Base-by-base conservation (phyloP, 805 yeast genomes). In the Saccharomycopsis selenospora region DNA sequence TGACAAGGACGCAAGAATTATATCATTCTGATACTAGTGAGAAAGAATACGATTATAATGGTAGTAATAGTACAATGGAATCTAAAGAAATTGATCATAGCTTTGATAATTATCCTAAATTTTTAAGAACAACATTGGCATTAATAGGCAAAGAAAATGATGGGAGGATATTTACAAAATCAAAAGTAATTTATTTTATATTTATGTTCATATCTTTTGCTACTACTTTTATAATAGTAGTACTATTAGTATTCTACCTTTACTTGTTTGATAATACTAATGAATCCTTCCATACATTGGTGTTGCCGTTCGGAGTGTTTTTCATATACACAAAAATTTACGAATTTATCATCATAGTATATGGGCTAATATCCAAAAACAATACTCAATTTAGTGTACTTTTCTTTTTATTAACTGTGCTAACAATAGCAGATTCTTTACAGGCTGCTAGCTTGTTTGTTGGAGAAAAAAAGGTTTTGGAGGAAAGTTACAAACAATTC, bases 301-400 rank as follows among this genome's bases (percentile, higher is more conserved):
- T 33, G n/a, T 7, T 10, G 10, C 38, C 38, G 17, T 33, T 33
- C 10, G 38, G n/a, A 20, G 18, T 33, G 18, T 33, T 33, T 10
- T 33, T 33, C 10, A 14, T 17, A 6, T 33, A 33, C 17, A 33
- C 38, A 6, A 33, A 33, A 10, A 33, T 33, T 20, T 33, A 33
- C 10, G 38, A 33, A 20, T 33, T 33, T 14, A 33, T 33, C 38
- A 33, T 33, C 38, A 33, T 33, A 14, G 38, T 33, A 14, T 33
- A 33, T 33, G 38, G 38, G 17, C 38, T 33, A 10, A 20, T 33
- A 20, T 33, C 38, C 6, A 33, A 33, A 20, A 33, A 33, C 17
- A 33, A 33, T 20, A 33, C 38, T 14, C 38, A 33, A 14, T 33
- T 33, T 10, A 33, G 20, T 17, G 38, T 33, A 6, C 38, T 33